Percentiles rank a stretch among this genome's conserved stretches.
Evolutionary conservation across 2,329 filamentous ascomycete genomes (phyloP).

Genomic region (Berkeleyomyces rouxiae): DNA sequence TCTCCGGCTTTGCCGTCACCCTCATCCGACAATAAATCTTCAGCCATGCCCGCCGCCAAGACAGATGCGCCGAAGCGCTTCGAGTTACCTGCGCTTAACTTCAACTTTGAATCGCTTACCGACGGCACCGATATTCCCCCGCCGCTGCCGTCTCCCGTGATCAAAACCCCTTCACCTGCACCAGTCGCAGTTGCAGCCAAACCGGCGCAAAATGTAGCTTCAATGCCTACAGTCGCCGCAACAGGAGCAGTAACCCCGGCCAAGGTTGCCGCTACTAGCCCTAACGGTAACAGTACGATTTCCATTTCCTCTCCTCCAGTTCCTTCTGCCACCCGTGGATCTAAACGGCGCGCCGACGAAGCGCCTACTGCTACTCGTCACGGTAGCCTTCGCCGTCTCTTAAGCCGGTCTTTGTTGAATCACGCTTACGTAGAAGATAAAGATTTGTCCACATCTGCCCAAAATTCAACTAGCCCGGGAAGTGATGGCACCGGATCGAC

Average conservation of each 20-base stretch:
- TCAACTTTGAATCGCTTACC: slow-evolving; percentile 42
- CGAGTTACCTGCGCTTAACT: slow-evolving; percentile 40
- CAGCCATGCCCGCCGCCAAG: slow-evolving; percentile 7
- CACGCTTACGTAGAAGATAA: slow-evolving; percentile 34
- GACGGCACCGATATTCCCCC: slow-evolving; percentile 45
- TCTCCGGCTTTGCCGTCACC: neutral
- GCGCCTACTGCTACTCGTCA: slow-evolving; percentile 33
- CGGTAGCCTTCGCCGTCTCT: slow-evolving; percentile 40
- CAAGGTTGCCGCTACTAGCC: slow-evolving; percentile 11
- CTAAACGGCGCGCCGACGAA: slow-evolving; percentile 33
- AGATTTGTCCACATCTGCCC: slow-evolving; percentile 19
- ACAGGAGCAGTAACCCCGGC: neutral
- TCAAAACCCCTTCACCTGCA: neutral
- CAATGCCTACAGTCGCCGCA: slow-evolving; percentile 14
- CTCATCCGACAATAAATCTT: neutral
- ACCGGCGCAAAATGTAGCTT: neutral
- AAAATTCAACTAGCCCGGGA: slow-evolving; percentile 24
- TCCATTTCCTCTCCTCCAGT: slow-evolving; percentile 17
- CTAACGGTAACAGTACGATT: slow-evolving; percentile 25
- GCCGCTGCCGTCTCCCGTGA: slow-evolving; percentile 36
- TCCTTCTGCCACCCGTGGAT: slow-evolving; percentile 19
- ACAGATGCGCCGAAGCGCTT: slow-evolving; percentile 22
- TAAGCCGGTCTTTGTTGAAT: slow-evolving; percentile 40
- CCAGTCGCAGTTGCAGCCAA: neutral
- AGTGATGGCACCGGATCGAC: slow-evolving; percentile 35